Conservation (phyloP, 2,329 filamentous ascomycete species). For the Aspergillus novofumigatus region DNA sequence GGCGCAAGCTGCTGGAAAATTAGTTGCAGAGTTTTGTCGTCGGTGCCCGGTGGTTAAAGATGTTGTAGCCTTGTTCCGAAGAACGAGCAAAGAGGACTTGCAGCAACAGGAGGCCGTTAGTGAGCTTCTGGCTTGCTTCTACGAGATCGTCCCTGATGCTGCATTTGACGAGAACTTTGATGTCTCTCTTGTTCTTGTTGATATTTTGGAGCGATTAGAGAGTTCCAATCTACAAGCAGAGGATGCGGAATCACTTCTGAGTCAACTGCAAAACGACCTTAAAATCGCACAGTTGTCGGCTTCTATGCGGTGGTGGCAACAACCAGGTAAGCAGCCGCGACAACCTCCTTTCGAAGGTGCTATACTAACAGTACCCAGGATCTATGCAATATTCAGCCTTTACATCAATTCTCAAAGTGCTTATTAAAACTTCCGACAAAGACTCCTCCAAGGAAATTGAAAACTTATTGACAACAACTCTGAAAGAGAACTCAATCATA, state of each 20-base stretch:
- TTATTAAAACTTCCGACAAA: conserved; percentile 27
- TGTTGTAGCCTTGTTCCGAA: conserved; percentile 68
- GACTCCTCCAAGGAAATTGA: conserved; percentile 32
- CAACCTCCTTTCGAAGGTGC: not conserved
- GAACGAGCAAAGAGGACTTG: conserved; percentile 62
- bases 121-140: conserved; percentile 77
- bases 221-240: conserved; percentile 41
- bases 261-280: conserved; percentile 78
- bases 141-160: conserved; percentile 72
- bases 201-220: conserved; percentile 61
- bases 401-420: conserved; percentile 38
- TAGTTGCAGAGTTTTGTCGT: conserved; percentile 71
- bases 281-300: conserved; percentile 75
- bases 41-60: conserved; percentile 80
- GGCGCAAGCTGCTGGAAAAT: conserved; percentile 62
- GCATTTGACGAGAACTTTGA: conserved; percentile 85
- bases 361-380: conserved; percentile 14
- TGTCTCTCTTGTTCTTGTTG: conserved; percentile 70
- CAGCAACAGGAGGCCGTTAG: conserved; percentile 76
- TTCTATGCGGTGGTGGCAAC: conserved; percentile 87
- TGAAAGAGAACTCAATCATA: conserved; percentile 37
- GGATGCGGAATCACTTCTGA: conserved; percentile 55
- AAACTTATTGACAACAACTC: conserved; percentile 30
- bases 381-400: conserved; percentile 41
- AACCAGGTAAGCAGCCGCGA: conserved; percentile 45